phyloP scores from a whole-genome alignment of 2,329 filamentous ascomycete genomes.

The Fusarium newnesense region DNA sequence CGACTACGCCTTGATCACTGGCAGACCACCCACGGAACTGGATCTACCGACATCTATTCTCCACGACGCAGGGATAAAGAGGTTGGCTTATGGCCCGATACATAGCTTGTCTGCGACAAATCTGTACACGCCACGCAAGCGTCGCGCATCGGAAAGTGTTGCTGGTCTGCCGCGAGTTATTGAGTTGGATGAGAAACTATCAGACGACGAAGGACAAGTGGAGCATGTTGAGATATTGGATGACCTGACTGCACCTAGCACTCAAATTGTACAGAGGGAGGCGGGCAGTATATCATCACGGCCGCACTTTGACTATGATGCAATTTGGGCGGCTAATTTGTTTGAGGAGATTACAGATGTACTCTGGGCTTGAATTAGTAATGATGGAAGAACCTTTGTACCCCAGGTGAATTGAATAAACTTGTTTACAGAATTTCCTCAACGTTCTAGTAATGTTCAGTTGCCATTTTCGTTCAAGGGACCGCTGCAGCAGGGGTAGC shows the following conservation, averaged over 20 bases:
- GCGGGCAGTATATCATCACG: background rate
- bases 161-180: background rate
- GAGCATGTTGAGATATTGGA: fast-evolving
- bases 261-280: background rate
- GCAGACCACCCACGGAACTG: background rate
- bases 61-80: background rate
- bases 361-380: background rate
- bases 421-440: background rate
- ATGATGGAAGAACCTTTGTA: fast-evolving
- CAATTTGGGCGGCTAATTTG: constrained; percentile 16
- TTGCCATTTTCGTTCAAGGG: background rate
- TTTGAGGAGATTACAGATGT: constrained; percentile 18
- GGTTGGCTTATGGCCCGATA: background rate
- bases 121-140: background rate
- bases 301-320: constrained; percentile 12
- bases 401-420: fast-evolving
- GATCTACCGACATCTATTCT: background rate
- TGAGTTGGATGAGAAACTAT: background rate
- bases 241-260: fast-evolving
- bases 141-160: constrained; percentile 5
- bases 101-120: background rate
- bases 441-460: background rate
- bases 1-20: constrained; percentile 5
- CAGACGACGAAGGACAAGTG: fast-evolving
- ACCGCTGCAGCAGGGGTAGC: background rate